A percentile compares a stretch with the other conserved stretches of the same genome.
Evolutionary conservation across 352 stramenopile genomes (phyloP).

Genomic region (Phytophthora sansomeana): DNA sequence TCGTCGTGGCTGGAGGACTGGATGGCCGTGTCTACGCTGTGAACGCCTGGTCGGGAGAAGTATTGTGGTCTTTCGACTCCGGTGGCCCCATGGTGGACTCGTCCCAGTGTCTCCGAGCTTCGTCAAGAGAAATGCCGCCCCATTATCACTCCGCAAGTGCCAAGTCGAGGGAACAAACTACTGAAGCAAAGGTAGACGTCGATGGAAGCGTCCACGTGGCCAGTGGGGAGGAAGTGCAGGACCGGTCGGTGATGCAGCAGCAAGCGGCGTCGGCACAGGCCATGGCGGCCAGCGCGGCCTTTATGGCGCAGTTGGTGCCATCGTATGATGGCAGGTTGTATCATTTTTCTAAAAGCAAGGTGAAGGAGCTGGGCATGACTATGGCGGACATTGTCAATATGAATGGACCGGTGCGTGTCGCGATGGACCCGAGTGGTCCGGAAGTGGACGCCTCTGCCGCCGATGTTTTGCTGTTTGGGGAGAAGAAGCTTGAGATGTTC

Average conservation of each 20-base stretch:
- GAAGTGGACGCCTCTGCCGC: slow-evolving; percentile 31
- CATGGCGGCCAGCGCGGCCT: slow-evolving; percentile 40
- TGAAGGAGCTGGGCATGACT: slow-evolving; percentile 79
- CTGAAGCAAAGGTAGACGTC: slow-evolving; percentile 29
- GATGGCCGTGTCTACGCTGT: slow-evolving; percentile 82
- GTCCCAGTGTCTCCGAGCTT: slow-evolving; percentile 47
- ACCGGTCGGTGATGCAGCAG: slow-evolving; percentile 43
- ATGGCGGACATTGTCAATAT: slow-evolving; percentile 81
- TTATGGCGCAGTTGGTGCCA: slow-evolving; percentile 72
- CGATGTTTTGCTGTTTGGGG: slow-evolving; percentile 79
- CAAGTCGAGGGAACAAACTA: background rate
- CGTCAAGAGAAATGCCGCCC: slow-evolving; percentile 14
- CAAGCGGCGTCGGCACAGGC: slow-evolving; percentile 25
- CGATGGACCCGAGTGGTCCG: slow-evolving; percentile 23
- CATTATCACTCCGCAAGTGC: slow-evolving; percentile 19
- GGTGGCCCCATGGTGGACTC: slow-evolving; percentile 84
- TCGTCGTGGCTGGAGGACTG: slow-evolving; percentile 76
- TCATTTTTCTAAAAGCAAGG: slow-evolving; percentile 64
- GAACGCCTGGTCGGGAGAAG: slow-evolving; percentile 80
- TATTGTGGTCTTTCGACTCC: slow-evolving; percentile 86
- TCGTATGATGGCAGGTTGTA: slow-evolving; percentile 83
- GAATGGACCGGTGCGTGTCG: slow-evolving; percentile 73
- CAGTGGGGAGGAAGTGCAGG: slow-evolving; percentile 21
- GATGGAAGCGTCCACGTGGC: slow-evolving; percentile 38
- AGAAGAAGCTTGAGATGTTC: slow-evolving; percentile 82